phyloP scores from a whole-genome alignment of 306 rosid genomes.

The Glycine latifolia region DNA sequence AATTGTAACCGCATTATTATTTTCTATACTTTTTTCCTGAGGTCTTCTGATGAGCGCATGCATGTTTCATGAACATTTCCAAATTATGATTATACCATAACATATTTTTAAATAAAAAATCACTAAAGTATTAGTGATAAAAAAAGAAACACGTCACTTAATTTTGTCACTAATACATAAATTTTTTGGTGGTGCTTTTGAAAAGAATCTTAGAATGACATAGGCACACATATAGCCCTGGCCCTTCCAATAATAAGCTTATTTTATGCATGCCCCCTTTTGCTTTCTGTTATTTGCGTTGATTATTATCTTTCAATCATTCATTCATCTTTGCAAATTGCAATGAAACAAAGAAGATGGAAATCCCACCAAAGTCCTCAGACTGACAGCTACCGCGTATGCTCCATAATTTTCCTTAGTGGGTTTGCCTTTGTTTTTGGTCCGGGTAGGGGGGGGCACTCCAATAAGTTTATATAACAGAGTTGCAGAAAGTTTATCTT shows the following conservation, averaged over 20 bases:
- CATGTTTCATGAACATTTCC: background rate
- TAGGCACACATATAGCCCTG: background rate
- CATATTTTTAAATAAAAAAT: no score
- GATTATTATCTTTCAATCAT: background rate
- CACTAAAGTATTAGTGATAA: no score
- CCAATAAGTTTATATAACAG: background rate
- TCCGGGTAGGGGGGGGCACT: background rate
- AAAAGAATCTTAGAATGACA: background rate
- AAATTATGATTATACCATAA: background rate
- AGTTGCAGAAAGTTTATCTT: no score
- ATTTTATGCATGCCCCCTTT: background rate
- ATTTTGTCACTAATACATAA: no score
- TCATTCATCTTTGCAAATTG: background rate
- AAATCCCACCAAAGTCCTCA: background rate
- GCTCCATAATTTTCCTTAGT: background rate
- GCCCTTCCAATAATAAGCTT: background rate
- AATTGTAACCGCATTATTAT: background rate
- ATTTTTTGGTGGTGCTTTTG: no score
- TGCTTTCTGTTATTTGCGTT: background rate
- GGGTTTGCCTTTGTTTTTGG: background rate
- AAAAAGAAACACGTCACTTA: no score
- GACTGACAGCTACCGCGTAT: background rate
- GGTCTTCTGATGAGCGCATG: background rate
- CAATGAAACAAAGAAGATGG: background rate
- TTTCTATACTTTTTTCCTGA: background rate